Evolutionary conservation across 2,329 filamentous ascomycete species (phyloP), one percentile per base, ranked within the genome.

Genomic region (Cladosporium sp.): DNA sequence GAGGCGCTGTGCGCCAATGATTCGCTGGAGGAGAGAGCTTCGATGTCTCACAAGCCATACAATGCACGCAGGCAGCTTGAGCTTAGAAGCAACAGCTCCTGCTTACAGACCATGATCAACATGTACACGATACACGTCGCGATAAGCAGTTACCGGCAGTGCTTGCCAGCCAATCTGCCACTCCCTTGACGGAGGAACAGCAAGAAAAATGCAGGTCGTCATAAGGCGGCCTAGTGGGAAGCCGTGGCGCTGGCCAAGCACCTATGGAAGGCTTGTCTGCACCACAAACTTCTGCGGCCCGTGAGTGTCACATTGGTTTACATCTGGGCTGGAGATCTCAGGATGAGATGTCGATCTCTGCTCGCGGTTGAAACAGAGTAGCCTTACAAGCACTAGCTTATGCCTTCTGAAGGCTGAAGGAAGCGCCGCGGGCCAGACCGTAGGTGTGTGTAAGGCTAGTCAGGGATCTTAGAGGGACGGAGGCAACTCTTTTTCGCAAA

Each of bases 51-150:
- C 51, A 32, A 32, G 51, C 51, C 26, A 32, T 54, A 28, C 51
- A 32, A 54, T 54, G 51, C 49, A 53, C n/a, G 49, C 26, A 54
- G 26, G 16, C 3, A 32, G 49, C 49, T 53, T 30, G 51, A 54
- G 51, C 51, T 54, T 54, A 54, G 51, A 32, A 54, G 51, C 51
- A 54, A 54, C 18, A 54, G 51, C 51, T 54, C n/a, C 51, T 54
- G 51, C 51, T 54, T 54, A 54, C 51, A 32, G 51, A 32, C 51
- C 51, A 23, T 21, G 51, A 54, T 54, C 51, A 21, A 32, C 51
- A 28, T 28, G 16, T 11, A 32, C 28, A 30, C 51, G 51, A 32
- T n/a, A 11, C 11, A 32, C 51, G 18, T 30, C 11, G 51, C 51
- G 51, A 54, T 46, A 23, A 46, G 39, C 8, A 32, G 5, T 28